Base-by-base conservation (phyloP, 768 basidiomycete species). In the Strobilomyces confusus region DNA sequence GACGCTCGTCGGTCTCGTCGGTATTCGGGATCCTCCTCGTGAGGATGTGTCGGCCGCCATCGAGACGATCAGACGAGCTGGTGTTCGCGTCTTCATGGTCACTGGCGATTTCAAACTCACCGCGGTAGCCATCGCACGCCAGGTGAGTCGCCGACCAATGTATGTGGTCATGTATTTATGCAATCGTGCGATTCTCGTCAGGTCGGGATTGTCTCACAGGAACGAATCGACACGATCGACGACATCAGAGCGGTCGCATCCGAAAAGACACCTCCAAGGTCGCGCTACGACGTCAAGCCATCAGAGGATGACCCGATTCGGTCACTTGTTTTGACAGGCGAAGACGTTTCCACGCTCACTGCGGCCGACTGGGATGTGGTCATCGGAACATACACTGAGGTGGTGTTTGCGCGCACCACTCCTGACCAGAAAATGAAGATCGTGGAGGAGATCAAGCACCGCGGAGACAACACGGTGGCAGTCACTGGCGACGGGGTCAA, bases 401-500 rank as follows among this genome's bases (percentile, higher is more conserved):
- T 82, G n/a, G 81, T 80, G 8, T 82, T 83, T 54, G 79, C 80
- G 0, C 70, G 82, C 5, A 82, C 79, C 0, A 79, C 77, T 0
- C 80, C 81, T 1, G 77, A 82, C 52, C 80, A 82, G 60, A 83
- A 83, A 59, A 70, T 84, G 57, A 69, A 72, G 41, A 84, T 84
- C 52, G 80, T 84, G 13, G 76, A 78, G 56, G 77, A 78, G 38
- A 71, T 81, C 58, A 80, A 82, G 58, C 59, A 61, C 9, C 69
- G 79, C 1, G 77, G 74, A 2, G 71, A 73, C 58, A 75, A 75
- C 49, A 74, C 77, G 1, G 79, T 81, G 8, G 81, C 80, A 1
- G 80, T 76, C 13, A 75, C 77, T 8, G 82, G 82, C 0, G 83
- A 84, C 50, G 82, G 82, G 23, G 77, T 79, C 33, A 80, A 80